These are phyloP conservation scores for Cucurbitaria berberidis DNA, from an alignment of 2,329 filamentous ascomycete species.

Conservation along the genomic window DNA sequence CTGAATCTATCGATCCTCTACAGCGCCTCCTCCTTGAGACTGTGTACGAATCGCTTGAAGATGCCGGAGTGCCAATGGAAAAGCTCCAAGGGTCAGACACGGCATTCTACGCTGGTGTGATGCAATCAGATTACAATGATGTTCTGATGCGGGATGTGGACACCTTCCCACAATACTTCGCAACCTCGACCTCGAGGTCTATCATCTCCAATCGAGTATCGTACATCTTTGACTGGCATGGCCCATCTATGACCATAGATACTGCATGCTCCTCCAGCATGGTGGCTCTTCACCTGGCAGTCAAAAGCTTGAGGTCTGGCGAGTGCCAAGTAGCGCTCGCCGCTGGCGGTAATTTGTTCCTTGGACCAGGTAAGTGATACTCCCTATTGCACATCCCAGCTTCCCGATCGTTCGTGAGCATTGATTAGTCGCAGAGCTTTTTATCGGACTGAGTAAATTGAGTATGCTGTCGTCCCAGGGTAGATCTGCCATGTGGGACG, in stretches of 20 bases:
- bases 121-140: not conserved
- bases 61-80: not conserved
- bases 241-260: constrained; percentile 46
- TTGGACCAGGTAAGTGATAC: constrained; percentile 25
- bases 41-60: not conserved
- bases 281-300: constrained; percentile 35
- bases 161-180: not conserved
- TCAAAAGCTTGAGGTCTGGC: constrained; percentile 14
- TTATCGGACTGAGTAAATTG: constrained; percentile 34
- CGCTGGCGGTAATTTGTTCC: constrained; percentile 15
- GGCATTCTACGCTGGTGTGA: not conserved
- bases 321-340: constrained; percentile 24
- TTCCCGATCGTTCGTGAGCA: no score
- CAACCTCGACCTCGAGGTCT: no score
- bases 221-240: constrained; percentile 42
- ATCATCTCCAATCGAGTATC: constrained; percentile 48
- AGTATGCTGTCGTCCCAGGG: constrained; percentile 42
- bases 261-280: constrained; percentile 49
- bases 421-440: no score
- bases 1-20: not conserved
- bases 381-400: no score
- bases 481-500: constrained; percentile 40
- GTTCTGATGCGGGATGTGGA: no score
- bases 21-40: not conserved
- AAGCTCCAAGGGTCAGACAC: not conserved